phyloP scores from a whole-genome alignment of 2,329 filamentous ascomycete genomes.

The Aspergillus sojae region DNA sequence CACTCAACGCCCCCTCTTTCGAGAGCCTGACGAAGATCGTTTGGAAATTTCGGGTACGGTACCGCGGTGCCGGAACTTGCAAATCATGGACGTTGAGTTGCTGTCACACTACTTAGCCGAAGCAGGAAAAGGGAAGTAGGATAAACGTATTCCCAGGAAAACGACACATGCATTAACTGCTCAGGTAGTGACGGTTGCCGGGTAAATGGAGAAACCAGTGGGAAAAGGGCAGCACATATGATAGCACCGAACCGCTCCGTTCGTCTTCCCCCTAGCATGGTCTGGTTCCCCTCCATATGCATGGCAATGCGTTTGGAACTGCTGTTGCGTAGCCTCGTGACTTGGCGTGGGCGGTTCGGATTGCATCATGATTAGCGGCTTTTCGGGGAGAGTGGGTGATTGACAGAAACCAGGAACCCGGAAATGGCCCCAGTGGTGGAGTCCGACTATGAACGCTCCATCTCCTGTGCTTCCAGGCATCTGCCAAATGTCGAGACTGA shows the following conservation, averaged over 20 bases:
- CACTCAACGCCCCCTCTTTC: neutral
- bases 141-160: slow-evolving; percentile 1
- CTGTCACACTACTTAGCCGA: neutral
- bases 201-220: slow-evolving; percentile 1
- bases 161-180: slow-evolving; percentile 10
- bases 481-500: neutral
- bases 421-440: slow-evolving; percentile 14
- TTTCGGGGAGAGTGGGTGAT: slow-evolving; percentile 11
- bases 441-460: slow-evolving; percentile 5
- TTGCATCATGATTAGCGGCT: slow-evolving; percentile 19
- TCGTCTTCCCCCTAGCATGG: slow-evolving; percentile 22
- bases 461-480: slow-evolving; percentile 4
- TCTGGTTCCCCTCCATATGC: slow-evolving; percentile 17
- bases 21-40: slow-evolving; percentile 1
- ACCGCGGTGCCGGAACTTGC: slow-evolving; percentile 2
- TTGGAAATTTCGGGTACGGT: slow-evolving; percentile 4
- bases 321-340: slow-evolving; percentile 27
- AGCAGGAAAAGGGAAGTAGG: neutral
- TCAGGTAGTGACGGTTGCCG: neutral
- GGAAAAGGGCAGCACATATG: slow-evolving; percentile 17
- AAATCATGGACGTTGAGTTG: neutral
- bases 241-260: slow-evolving; percentile 15
- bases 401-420: slow-evolving; percentile 17
- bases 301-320: slow-evolving; percentile 18
- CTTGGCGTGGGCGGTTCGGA: slow-evolving; percentile 19